phyloP scores from a whole-genome alignment of 2,329 filamentous ascomycete species.

The Fusarium cicatricum region DNA sequence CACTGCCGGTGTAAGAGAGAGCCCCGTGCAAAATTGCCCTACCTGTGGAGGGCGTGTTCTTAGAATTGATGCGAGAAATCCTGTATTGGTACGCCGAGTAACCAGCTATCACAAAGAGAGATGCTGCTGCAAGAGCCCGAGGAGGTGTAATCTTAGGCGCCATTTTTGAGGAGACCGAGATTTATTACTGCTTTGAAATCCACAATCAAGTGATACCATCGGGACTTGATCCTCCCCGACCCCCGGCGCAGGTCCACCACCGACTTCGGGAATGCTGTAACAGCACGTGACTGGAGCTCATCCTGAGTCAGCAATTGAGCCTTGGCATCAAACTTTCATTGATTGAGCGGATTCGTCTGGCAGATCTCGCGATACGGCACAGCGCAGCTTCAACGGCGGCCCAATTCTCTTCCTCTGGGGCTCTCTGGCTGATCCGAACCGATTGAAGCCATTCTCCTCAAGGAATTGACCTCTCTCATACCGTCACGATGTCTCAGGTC shows the following conservation, averaged over 20 bases:
- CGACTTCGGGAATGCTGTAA: conserved; percentile 32
- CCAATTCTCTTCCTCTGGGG: conserved; percentile 10
- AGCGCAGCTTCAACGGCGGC: conserved; percentile 31
- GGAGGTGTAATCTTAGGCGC: conserved; percentile 40
- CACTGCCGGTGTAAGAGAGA: conserved; percentile 39
- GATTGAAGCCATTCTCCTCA: conserved; percentile 18
- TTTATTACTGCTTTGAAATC: conserved; percentile 47
- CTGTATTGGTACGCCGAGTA: conserved; percentile 43
- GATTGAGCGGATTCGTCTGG: conserved; percentile 16
- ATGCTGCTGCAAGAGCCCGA: conserved; percentile 41
- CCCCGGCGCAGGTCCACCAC: conserved; percentile 29
- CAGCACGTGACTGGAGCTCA: conserved; percentile 29
- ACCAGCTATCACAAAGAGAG: conserved; percentile 40
- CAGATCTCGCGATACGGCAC: conserved; percentile 32
- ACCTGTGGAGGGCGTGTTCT: conserved; percentile 36
- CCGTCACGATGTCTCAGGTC: conserved; percentile 76
- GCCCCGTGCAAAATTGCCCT: conserved; percentile 21
- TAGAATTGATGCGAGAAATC: conserved; percentile 31
- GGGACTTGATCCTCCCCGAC: conserved; percentile 26
- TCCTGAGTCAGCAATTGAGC: conserved; percentile 39
- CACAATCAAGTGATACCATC: conserved; percentile 38
- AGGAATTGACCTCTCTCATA: conserved; percentile 30
- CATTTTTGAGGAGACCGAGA: conserved; percentile 35
- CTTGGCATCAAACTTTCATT: conserved; percentile 44
- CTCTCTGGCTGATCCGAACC: conserved; percentile 17